Conservation (phyloP, 2,329 filamentous ascomycete genomes). For the Phoma herbarum region DNA sequence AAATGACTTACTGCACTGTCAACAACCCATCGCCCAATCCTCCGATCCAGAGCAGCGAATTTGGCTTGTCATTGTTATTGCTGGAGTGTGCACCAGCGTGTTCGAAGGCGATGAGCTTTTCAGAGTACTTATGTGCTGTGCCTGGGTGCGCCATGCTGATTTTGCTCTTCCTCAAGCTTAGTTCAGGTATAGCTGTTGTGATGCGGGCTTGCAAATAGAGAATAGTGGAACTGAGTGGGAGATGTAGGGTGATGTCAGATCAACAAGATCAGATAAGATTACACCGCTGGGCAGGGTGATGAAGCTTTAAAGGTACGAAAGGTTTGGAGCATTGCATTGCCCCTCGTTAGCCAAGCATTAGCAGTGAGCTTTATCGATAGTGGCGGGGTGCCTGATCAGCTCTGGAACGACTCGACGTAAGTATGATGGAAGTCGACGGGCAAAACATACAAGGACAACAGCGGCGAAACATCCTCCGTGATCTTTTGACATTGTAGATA, state of each 20-base stretch:
- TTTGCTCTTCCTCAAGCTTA: not conserved
- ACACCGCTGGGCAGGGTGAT: not conserved
- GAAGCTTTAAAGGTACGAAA: not conserved
- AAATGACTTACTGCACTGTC: slow-evolving; percentile 58
- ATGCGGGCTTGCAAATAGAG: not conserved
- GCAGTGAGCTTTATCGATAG: slow-evolving; percentile 14
- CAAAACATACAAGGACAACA: no score
- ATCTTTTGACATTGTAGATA: not conserved
- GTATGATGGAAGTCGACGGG: not conserved
- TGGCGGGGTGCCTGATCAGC: not conserved
- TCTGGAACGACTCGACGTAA: not conserved
- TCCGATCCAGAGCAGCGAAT: slow-evolving; percentile 74
- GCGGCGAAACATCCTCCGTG: no score
- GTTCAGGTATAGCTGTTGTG: not conserved
- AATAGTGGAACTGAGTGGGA: not conserved
- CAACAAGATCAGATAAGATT: not conserved
- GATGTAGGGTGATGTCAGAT: not conserved
- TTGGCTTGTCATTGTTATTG: slow-evolving; percentile 23
- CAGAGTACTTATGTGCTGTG: slow-evolving; percentile 54
- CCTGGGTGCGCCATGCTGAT: slow-evolving; percentile 48
- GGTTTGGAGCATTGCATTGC: not conserved
- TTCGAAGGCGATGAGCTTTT: slow-evolving; percentile 57
- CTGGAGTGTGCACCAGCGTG: slow-evolving; percentile 36
- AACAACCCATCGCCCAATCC: slow-evolving; percentile 76
- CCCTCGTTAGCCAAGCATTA: slow-evolving; percentile 6